phyloP scores from a whole-genome alignment of 345 rosid genomes.

The Populus davidiana region DNA sequence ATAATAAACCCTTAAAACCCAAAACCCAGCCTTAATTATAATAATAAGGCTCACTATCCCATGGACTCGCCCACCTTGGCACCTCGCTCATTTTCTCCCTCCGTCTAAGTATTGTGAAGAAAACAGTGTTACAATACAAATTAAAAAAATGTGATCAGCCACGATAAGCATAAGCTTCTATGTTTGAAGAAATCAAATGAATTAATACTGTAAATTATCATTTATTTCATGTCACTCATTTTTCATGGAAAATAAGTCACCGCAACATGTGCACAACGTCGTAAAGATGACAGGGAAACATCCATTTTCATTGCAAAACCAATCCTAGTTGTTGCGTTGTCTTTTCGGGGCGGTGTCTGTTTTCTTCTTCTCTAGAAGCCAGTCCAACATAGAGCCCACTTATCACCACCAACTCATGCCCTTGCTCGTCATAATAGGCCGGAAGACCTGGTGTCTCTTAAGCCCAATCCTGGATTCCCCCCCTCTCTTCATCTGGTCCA shows the following conservation, averaged over 20 bases:
- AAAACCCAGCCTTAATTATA: no score
- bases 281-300: neutral
- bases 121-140: neutral
- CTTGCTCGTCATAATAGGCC: neutral
- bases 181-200: neutral
- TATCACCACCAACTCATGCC: neutral
- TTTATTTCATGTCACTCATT: no score
- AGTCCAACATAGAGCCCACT: neutral
- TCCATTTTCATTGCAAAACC: neutral
- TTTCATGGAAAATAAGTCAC: neutral
- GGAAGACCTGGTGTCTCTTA: neutral
- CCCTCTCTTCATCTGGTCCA: neutral
- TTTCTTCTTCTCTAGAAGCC: neutral
- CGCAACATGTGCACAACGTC: neutral
- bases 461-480: neutral
- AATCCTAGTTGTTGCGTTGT: neutral
- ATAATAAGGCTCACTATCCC: no score
- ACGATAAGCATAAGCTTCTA: neutral
- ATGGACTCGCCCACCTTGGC: slow-evolving; percentile 89
- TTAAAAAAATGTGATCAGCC: neutral
- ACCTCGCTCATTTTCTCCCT: slow-evolving; percentile 63
- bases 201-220: neutral
- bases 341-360: neutral
- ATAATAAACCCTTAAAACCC: neutral
- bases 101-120: neutral